phyloP scores from a whole-genome alignment of 2,329 filamentous ascomycete species.

The Epichloe bromicola region DNA sequence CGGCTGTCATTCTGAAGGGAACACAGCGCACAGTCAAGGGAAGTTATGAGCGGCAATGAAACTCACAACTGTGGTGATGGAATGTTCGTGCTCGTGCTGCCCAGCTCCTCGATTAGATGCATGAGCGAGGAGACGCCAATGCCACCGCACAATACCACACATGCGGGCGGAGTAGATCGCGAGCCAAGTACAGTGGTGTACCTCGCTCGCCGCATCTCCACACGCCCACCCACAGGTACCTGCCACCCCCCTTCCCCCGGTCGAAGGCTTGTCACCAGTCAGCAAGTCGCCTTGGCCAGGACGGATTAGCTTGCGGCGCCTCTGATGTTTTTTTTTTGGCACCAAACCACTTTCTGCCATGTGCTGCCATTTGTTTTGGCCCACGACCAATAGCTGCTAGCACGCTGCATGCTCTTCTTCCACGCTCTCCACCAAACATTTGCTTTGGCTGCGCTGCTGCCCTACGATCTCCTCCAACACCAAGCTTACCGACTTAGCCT shows the following conservation, averaged over 20 bases:
- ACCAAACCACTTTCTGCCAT: conserved; percentile 5
- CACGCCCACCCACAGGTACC: background rate
- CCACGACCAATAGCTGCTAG: conserved; percentile 16
- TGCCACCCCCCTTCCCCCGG: background rate
- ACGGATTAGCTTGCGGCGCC: background rate
- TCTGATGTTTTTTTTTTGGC: background rate
- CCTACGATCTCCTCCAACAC: conserved; percentile 2
- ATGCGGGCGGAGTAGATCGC: too few relatives aligned
- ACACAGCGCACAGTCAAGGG: too few relatives aligned
- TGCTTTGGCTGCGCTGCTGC: conserved; percentile 5
- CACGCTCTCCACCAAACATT: conserved; percentile 9
- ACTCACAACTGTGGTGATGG: too few relatives aligned
- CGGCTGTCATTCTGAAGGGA: too few relatives aligned
- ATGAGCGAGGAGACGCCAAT: background rate
- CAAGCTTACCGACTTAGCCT: background rate
- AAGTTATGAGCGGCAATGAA: background rate
- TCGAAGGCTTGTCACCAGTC: conserved; percentile 1
- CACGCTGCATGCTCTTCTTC: conserved; percentile 11
- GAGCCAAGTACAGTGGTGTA: too few relatives aligned
- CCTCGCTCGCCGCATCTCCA: background rate
- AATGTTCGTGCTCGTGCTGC: background rate
- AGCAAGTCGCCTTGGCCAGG: too few relatives aligned
- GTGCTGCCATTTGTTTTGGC: conserved; percentile 15
- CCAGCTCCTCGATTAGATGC: background rate
- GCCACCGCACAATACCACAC: background rate